Evolutionary conservation across 495 filamentous ascomycete species (phyloP).

Genomic region (Podospora pseudoanserina): DNA sequence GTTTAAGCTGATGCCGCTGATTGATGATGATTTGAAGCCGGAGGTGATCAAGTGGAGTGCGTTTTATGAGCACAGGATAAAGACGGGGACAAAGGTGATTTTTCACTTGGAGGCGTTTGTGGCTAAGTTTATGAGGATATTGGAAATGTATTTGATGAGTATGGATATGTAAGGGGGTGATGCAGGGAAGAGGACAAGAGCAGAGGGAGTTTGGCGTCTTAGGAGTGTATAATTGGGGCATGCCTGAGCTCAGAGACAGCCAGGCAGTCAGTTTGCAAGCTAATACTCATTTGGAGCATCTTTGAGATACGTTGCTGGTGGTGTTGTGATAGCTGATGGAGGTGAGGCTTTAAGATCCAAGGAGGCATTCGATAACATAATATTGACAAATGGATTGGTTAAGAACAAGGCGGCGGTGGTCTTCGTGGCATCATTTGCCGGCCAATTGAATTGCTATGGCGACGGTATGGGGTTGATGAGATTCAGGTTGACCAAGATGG

Average conservation of each 20-base stretch:
- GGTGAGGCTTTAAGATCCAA: conserved; percentile 7
- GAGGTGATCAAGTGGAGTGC: conserved; percentile 95
- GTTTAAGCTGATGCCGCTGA: conserved; percentile 81
- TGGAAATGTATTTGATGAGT: conserved; percentile 89
- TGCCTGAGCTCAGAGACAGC: neutral
- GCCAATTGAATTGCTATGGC: neutral
- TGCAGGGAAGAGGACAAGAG: neutral
- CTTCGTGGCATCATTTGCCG: conserved; percentile 5
- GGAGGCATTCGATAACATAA: neutral
- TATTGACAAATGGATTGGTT: neutral
- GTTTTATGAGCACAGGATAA: conserved; percentile 93
- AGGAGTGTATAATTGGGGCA: conserved; percentile 2
- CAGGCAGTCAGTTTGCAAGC: neutral
- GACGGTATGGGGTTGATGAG: neutral
- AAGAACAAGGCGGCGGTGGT: neutral
- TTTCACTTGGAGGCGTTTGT: conserved; percentile 98
- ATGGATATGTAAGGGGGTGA: conserved; percentile 59
- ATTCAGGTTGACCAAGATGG: neutral
- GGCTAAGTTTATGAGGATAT: conserved; percentile 93
- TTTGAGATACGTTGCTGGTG: neutral
- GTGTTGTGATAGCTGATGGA: neutral
- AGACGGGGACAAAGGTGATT: conserved; percentile 88
- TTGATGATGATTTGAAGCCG: conserved; percentile 83
- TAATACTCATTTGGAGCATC: neutral
- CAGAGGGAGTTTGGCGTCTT: neutral